phyloP scores from a whole-genome alignment of 331 rosid species.

The Erythrophleum ivorense region DNA sequence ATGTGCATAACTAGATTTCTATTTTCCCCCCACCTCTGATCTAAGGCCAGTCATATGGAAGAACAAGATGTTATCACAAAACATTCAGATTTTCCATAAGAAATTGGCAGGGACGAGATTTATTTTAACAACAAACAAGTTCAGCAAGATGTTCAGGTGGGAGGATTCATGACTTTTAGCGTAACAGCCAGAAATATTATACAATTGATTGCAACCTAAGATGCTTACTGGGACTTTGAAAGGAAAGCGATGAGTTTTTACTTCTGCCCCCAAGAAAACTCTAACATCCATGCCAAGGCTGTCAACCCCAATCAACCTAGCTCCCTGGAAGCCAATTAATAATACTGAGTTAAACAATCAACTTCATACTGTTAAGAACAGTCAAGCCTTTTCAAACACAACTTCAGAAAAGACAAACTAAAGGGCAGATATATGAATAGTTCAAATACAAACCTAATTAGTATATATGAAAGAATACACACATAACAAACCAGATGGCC shows the following conservation, averaged over 20 bases:
- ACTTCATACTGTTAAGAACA: conserved; percentile 9
- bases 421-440: too few relatives aligned
- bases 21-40: not conserved
- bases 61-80: not conserved
- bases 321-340: conserved; percentile 62
- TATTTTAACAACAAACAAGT: conserved; percentile 17
- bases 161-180: not conserved
- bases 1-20: not conserved
- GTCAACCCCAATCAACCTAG: conserved; percentile 85
- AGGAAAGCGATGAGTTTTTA: conserved; percentile 85
- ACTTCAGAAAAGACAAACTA: not conserved
- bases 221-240: conserved; percentile 78
- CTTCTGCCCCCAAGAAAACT: conserved; percentile 67
- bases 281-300: conserved; percentile 93
- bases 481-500: conserved; percentile 4
- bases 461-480: not conserved
- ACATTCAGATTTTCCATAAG: conserved; percentile 9
- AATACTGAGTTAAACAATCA: conserved; percentile 29
- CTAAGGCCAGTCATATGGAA: not conserved
- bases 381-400: not conserved
- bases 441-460: not conserved
- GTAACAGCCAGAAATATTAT: conserved; percentile 27
- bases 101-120: conserved; percentile 10
- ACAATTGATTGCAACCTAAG: conserved; percentile 27
- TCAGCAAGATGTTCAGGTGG: conserved; percentile 10